Evolutionary conservation across 2,329 filamentous ascomycete species (phyloP), one percentile per base, ranked within the genome.

Genomic region (Penicillium thymicola): DNA sequence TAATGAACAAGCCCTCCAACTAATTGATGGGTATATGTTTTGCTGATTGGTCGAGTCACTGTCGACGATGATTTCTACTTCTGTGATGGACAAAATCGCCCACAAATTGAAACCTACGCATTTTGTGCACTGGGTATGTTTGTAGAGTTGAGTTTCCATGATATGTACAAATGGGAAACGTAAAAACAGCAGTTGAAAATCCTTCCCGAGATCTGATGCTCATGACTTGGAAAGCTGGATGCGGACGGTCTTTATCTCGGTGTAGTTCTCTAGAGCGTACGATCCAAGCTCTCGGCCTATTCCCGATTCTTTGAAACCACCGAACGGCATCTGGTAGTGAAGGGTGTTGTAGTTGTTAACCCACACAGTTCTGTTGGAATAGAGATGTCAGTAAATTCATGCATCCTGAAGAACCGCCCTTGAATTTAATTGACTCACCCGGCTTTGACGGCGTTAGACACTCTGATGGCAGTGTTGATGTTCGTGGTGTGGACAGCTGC

Each of bases 401-500:
- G 11, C 1, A 5, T 14, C 30, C 8, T 7, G 2, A 11, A 8
- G 13, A 37, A 14, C 23, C n/a, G 4, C n/a, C n/a, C 21, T 14
- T 8, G 2, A 21, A 21, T 18, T 18, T 0, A 79, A 72, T 79
- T 81, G 60, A 84, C 67, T 65, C 37, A 67, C 67, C 90, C 91
- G 0, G 89, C 87, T 56, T 84, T 81, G 61, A 92, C 79, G 38
- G 79, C 79, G 67, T 89, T 88, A 32, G 88, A 85, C 2, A 91
- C 86, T 30, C 88, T 81, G 67, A 93, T 82, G 65, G 89, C 89
- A 0, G 88, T 90, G 81, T 89, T 90, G 66, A 92, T 78, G 72
- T 90, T 86, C 55, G 76, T 82, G n/a, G 89, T 92, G 83, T 90
- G 89, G 14, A 92, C 79, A 47, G 86, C 88, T 18, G 89, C 87